Evolutionary conservation across 257 asterid species (phyloP).

Genomic region (Nicotiana paniculata): DNA sequence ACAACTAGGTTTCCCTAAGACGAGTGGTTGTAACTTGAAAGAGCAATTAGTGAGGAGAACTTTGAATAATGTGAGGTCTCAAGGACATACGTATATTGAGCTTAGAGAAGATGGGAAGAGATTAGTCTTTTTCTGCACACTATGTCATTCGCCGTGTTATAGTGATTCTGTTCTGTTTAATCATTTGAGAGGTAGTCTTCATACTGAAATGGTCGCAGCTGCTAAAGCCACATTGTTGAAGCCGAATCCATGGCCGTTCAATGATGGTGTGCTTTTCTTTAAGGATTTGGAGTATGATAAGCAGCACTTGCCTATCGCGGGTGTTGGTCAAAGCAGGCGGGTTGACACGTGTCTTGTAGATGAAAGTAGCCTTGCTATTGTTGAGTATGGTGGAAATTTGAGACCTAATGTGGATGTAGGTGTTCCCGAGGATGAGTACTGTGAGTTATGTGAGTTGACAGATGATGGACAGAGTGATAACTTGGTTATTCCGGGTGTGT

Average conservation of each 20-base stretch:
- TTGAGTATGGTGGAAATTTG: slow-evolving; percentile 30
- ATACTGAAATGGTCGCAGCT: slow-evolving; percentile 55
- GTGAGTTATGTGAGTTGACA: slow-evolving; percentile 8
- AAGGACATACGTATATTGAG: slow-evolving; percentile 83
- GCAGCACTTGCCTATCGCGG: slow-evolving; percentile 10
- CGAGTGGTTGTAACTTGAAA: slow-evolving; percentile 44
- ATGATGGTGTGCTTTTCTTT: slow-evolving; percentile 83
- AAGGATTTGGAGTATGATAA: slow-evolving; percentile 35
- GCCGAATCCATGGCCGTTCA: slow-evolving; percentile 92
- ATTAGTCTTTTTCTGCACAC: slow-evolving; percentile 69
- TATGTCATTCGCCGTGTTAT: slow-evolving; percentile 81
- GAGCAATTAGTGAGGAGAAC: slow-evolving; percentile 60
- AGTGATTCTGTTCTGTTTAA: slow-evolving; percentile 52
- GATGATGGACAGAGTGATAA: slow-evolving; percentile 18
- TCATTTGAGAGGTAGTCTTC: slow-evolving; percentile 79
- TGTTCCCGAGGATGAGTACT: slow-evolving; percentile 10
- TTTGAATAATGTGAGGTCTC: slow-evolving; percentile 57
- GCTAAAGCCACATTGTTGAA: slow-evolving; percentile 71
- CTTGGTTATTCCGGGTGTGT: slow-evolving; percentile 62
- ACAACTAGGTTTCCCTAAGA: slow-evolving; percentile 47
- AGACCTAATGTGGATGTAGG: slow-evolving; percentile 13
- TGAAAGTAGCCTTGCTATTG: slow-evolving; percentile 47
- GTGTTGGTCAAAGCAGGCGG: slow-evolving; percentile 19
- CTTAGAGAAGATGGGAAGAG: slow-evolving; percentile 87
- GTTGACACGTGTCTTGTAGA: slow-evolving; percentile 14